phyloP scores from a whole-genome alignment of 2,329 filamentous ascomycete genomes.

The Emmonsiellopsis sp. region DNA sequence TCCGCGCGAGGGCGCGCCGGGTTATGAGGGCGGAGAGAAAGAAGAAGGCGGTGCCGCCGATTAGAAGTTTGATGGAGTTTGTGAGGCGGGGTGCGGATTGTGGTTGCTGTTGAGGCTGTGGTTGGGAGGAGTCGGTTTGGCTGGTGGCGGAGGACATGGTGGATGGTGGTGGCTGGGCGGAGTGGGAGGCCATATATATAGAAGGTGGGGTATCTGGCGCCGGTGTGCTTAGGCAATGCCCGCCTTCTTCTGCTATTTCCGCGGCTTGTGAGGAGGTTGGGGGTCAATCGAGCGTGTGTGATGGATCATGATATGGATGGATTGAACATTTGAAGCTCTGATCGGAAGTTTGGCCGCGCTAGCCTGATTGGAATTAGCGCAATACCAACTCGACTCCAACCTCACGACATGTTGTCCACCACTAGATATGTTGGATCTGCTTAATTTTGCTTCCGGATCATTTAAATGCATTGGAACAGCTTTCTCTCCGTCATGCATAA shows the following conservation, averaged over 20 bases:
- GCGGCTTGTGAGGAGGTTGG: not conserved
- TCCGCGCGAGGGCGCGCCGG: conserved; percentile 58
- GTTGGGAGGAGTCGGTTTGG: not conserved
- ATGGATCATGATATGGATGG: too few relatives aligned
- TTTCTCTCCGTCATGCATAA: too few relatives aligned
- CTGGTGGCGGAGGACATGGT: not conserved
- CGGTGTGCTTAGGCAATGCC: not conserved
- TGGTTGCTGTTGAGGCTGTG: conserved; percentile 4
- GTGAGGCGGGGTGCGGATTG: conserved; percentile 14
- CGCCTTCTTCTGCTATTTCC: not conserved
- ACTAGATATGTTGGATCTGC: too few relatives aligned
- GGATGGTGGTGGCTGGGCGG: not conserved
- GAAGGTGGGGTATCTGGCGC: not conserved
- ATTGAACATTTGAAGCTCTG: not conserved
- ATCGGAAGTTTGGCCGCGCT: not conserved
- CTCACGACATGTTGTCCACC: too few relatives aligned
- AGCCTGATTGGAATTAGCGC: not conserved
- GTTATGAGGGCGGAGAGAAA: conserved; percentile 62
- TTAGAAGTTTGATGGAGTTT: conserved; percentile 46
- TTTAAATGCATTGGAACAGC: too few relatives aligned
- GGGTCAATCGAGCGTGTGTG: not conserved
- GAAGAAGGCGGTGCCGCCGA: conserved; percentile 67
- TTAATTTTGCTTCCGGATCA: too few relatives aligned
- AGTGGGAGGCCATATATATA: conserved; percentile 5
- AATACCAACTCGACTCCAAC: too few relatives aligned